Evolutionary conservation across 1,284 basidiomycete species (phyloP), one percentile per base, ranked within the genome.

Genomic region (Meripilus lineatus): DNA sequence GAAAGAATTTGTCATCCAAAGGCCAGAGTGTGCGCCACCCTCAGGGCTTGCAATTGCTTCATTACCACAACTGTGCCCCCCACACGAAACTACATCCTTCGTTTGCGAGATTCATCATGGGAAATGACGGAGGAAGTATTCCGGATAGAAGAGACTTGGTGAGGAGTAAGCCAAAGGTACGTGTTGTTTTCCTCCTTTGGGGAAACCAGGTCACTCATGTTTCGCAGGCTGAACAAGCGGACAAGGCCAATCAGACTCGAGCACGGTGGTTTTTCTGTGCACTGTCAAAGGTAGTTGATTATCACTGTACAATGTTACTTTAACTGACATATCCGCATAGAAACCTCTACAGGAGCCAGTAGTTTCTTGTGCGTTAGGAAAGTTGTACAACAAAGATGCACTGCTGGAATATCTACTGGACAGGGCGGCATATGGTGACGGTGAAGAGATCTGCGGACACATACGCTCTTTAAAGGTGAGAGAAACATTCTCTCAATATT

Each of bases 251-350:
- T 54, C 82, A 93, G 54, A 79, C 83, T 23, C 76, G 84, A 24
- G 91, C 91, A n/a, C 74, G 80, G 42, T 96, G 89, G 90, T 80
- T 88, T 52, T 90, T 86, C 58, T 96, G 93, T 61, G 91, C 93
- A 7, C 71, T 97, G 2, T 95, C 91, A 36, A 96, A 94, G 78
- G 91, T 90, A 56, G 42, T n/a, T 72, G 61, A 11, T n/a, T 7
- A 21, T 17, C 6, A 23, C n/a, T 41, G 17, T 17, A 13, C 23
- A 18, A 28, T 41, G 25, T 34, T 48, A 6, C 36, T 48, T 2
- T 49, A 44, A 7, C 45, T 13, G 14, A n/a, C n/a, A n/a, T 36
- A 23, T 48, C 18, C 5, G n/a, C 26, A 11, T 56, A 93, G 90
- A 77, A 79, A 49, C 81, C 82, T n/a, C 71, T 96, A 2, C 77